phyloP scores from a whole-genome alignment of 108 stramenopile genomes.

The Aurantiochytrium sp. region DNA sequence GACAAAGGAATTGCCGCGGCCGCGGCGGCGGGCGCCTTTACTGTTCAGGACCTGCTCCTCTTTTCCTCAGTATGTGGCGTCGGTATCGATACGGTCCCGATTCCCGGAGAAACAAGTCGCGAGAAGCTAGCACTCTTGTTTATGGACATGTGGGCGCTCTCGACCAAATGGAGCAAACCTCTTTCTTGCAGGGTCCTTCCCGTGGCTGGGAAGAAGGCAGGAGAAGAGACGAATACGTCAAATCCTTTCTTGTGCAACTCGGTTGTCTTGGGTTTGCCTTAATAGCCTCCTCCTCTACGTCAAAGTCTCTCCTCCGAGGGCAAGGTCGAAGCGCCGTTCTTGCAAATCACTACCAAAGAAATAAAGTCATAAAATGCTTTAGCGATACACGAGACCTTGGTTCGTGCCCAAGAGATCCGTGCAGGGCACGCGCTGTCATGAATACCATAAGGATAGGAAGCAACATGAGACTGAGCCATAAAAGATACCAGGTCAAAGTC shows the following conservation, averaged over 20 bases:
- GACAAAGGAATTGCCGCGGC: constrained; percentile 21
- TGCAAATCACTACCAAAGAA: background rate
- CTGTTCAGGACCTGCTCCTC: constrained; percentile 18
- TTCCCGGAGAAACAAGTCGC: background rate
- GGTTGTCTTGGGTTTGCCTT: background rate
- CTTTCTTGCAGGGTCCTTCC: constrained; percentile 29
- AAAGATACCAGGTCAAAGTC: background rate
- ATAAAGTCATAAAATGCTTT: background rate
- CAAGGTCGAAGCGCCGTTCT: background rate
- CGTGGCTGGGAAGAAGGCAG: background rate
- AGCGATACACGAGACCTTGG: background rate
- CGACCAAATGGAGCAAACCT: constrained; percentile 17
- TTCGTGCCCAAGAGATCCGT: background rate
- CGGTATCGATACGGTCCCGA: constrained; percentile 33
- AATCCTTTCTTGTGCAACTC: constrained; percentile 18
- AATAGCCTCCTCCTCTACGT: background rate
- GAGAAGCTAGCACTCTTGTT: background rate
- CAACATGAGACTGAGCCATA: background rate
- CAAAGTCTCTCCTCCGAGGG: too few relatives aligned
- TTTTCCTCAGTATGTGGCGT: constrained; percentile 28
- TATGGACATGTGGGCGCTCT: constrained; percentile 24
- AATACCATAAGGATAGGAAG: background rate
- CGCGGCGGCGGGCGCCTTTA: background rate
- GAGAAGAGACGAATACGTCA: background rate
- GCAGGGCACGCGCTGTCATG: background rate